Evolutionary conservation across 108 stramenopile species (phyloP), one percentile per base, ranked within the genome.

Genomic region (Nitzschia inconspicua): DNA sequence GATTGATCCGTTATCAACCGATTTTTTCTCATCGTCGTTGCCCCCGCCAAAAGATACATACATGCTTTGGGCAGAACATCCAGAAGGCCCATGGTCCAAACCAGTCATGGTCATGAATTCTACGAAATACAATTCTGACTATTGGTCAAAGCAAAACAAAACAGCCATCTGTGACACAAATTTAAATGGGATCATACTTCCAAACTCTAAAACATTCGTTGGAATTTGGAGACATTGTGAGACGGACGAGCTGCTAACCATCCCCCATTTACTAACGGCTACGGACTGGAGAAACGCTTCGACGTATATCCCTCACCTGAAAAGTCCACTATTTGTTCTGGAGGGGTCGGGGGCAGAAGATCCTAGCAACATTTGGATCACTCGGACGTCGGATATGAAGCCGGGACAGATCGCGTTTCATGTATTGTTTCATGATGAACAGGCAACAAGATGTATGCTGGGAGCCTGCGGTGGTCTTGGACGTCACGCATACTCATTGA

Each of bases 331-430:
- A 2, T 67, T 67, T 42, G 66, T 67, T 0, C 27, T 67, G 37
- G 57, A 26, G 1, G 66, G 66, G 9, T 67, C 57, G 16, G 66
- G 66, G 6, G 66, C 66, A 16, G 66, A 67, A 44, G 66, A 67
- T 57, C 66, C 66, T 10, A 67, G 66, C 48, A 57, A 67, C 47
- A 67, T 67, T 26, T 67, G 66, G 66, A 67, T 47, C 11, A 67
- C 66, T 2, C 1, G 20, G 25, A 58, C 47, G 9, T 22, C 14
- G 10, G 42, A 53, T 18, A 36, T 27, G n/a, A n/a, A n/a, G n/a
- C n/a, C n/a, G n/a, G 48, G 37, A 14, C 14, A 1, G 9, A 31
- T 48, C 8, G 66, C 66, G 4, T 67, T 50, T 57, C 66, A 67
- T 29, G 57, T 48, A 3, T 51, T 67, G 8, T 67, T 67, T 51